Conservation (phyloP, 129 eudicot genomes). For the Scalesia atractyloides region DNA sequence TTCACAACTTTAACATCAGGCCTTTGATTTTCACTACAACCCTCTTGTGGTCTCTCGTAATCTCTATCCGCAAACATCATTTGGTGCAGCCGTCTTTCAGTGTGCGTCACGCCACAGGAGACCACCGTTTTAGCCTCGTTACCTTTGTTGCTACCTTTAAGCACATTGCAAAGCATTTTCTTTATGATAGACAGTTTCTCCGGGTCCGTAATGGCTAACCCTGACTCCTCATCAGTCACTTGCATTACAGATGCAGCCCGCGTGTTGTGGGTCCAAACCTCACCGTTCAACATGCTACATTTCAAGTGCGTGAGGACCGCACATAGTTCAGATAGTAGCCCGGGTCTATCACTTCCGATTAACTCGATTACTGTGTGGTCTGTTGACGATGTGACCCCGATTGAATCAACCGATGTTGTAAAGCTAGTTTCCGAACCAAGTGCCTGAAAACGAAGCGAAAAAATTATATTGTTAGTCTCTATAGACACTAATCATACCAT, state of each 20-base stretch:
- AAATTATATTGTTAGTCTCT: neutral
- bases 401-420: slow-evolving; percentile 69
- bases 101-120: slow-evolving; percentile 63
- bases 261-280: slow-evolving; percentile 99
- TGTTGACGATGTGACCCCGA: slow-evolving; percentile 61
- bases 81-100: slow-evolving; percentile 90
- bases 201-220: slow-evolving; percentile 64
- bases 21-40: slow-evolving; percentile 50
- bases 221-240: slow-evolving; percentile 72
- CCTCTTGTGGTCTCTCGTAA: slow-evolving; percentile 54
- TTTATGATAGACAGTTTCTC: slow-evolving; percentile 67
- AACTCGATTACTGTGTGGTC: slow-evolving; percentile 88
- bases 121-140: slow-evolving; percentile 83
- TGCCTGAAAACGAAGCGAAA: slow-evolving; percentile 39
- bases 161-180: slow-evolving; percentile 80
- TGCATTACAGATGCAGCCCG: slow-evolving; percentile 93
- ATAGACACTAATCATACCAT: neutral
- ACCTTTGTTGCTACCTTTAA: slow-evolving; percentile 66
- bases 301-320: slow-evolving; percentile 92
- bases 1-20: slow-evolving; percentile 83
- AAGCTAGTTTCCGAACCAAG: slow-evolving; percentile 88
- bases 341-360: slow-evolving; percentile 92
- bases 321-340: slow-evolving; percentile 83
- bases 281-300: slow-evolving; percentile 90
- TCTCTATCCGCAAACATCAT: slow-evolving; percentile 96